Conservation (phyloP, 2,329 filamentous ascomycete species). For the Chaetomiaceae sp. region DNA sequence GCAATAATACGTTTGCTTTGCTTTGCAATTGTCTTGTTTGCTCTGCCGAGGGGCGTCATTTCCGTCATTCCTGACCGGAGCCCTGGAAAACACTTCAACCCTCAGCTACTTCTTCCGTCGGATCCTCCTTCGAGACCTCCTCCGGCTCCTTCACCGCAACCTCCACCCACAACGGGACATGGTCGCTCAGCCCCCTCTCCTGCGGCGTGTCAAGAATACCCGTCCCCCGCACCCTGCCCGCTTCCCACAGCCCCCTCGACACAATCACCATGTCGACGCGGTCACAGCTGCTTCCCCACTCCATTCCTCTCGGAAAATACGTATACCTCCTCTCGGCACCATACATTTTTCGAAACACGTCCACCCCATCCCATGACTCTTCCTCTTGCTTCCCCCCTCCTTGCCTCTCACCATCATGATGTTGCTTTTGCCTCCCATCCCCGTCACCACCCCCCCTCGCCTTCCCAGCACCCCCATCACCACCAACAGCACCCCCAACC, state of each 20-base stretch:
- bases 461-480: neutral
- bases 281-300: conserved; percentile 49
- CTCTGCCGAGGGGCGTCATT: no score
- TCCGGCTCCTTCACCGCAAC: conserved; percentile 6
- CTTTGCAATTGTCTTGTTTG: no score
- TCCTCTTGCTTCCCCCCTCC: conserved; percentile 25
- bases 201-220: conserved; percentile 34
- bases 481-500: neutral
- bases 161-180: conserved; percentile 46
- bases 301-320: conserved; percentile 40
- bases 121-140: no score
- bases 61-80: no score
- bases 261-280: conserved; percentile 48
- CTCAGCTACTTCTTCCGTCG: neutral
- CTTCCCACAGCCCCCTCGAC: conserved; percentile 33
- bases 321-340: conserved; percentile 42
- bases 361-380: conserved; percentile 33
- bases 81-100: neutral
- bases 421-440: neutral
- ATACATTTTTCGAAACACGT: conserved; percentile 44
- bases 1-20: no score
- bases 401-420: no score
- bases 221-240: conserved; percentile 24
- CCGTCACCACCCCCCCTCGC: neutral
- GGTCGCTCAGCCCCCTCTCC: conserved; percentile 49